Base-by-base conservation (phyloP, 2,329 filamentous ascomycete genomes). In the Dactylonectria macrodidyma region DNA sequence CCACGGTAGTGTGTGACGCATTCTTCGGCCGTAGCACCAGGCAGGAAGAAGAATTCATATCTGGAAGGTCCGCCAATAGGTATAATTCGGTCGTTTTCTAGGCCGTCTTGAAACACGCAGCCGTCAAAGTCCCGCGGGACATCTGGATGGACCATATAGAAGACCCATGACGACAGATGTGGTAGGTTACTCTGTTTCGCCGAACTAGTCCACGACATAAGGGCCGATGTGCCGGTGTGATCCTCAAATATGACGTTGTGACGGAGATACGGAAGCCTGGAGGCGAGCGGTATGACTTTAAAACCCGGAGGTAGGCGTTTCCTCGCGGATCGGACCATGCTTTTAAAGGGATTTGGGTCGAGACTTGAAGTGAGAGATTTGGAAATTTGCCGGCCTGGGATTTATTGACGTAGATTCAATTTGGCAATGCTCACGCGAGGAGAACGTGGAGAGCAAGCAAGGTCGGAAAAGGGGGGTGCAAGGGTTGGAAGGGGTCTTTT, bases 41-140 rank as follows among this genome's bases (percentile, higher is more conserved):
- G 55, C 1, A 68, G 34, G 10, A 63, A 67, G 44, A 60, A 66
- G 14, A 54, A 63, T 30, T 66, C 55, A 2, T 51, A 63, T 3
- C 62, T 24, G 12, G 12, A 62, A 59, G 16, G 11, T 36, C 41
- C 7, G 10, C 16, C 8, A 44, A 8, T 2, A n/a, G 14, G 19
- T 19, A 19, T 2, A 24, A 33, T 8, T 1, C 33, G 9, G 11
- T 6, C 46, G 9, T 51, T 7, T n/a, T 59, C 57, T 38, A 59
- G 46, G 5, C 41, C 33, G 33, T 1, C 22, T 9, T 6, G 1
- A 22, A 24, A 65, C 26, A 0, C 22, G 16, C 55, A 38, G 26
- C 62, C 48, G 55, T 65, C 48, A 59, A 65, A 65, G 26, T 54
- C 14, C n/a, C 8, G 34, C 19, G 60, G 30, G 6, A 58, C 12